Conservation (phyloP, 2,329 filamentous ascomycete genomes). For the Aureobasidium sp. region DNA sequence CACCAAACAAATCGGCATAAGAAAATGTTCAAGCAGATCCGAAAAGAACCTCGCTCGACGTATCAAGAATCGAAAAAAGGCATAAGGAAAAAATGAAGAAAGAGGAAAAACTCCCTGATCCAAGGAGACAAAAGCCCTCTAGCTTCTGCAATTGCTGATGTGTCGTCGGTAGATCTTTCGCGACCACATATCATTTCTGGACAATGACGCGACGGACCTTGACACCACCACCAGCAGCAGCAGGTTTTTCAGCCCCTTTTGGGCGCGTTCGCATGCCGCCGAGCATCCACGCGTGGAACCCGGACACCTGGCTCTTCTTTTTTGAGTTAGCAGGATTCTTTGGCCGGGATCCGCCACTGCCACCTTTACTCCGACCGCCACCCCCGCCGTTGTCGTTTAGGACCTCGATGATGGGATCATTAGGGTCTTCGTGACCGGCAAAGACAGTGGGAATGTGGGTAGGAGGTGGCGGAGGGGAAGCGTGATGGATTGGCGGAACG, state of each 20-base stretch:
- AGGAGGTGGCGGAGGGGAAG: background rate
- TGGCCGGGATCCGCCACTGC: background rate
- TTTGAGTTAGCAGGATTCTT: background rate
- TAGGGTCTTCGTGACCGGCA: background rate
- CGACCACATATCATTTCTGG: background rate
- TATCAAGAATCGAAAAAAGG: too few species aligned
- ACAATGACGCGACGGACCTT: slow-evolving; percentile 3
- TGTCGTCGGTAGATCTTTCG: background rate
- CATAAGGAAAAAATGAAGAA: background rate
- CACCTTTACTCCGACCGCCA: background rate
- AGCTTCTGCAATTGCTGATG: background rate
- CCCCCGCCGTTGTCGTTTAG: background rate
- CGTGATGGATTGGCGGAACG: background rate
- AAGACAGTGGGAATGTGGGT: background rate
- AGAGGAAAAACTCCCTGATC: slow-evolving; percentile 8
- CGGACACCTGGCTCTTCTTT: slow-evolving; percentile 5
- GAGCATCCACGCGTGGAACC: slow-evolving; percentile 7
- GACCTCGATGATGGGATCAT: background rate
- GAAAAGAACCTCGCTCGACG: too few species aligned
- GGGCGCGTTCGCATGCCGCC: slow-evolving; percentile 1
- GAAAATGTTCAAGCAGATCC: too few species aligned
- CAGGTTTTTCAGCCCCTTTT: slow-evolving; percentile 13
- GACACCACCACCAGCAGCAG: background rate
- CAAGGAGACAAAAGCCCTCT: slow-evolving; percentile 11
- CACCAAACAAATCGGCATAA: too few species aligned